Base-by-base conservation (phyloP, 2,329 filamentous ascomycete genomes). In the Xylariaceae sp. region DNA sequence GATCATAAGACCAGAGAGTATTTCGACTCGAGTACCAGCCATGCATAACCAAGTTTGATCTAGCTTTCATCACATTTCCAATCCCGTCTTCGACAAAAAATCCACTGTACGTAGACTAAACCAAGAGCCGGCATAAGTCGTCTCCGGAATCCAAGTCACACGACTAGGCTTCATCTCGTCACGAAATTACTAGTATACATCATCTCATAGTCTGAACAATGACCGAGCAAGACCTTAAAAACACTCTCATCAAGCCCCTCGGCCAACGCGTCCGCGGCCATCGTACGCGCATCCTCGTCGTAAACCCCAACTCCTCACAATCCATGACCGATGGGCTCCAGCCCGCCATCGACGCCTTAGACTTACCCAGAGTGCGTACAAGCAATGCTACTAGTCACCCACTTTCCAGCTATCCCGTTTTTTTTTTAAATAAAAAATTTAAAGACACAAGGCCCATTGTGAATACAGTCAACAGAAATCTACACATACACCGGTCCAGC, bases 221-320 rank as follows among this genome's bases (percentile, higher is more conserved):
- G 22, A 28, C 22, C 7, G 22, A 28, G 22, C 22, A 28, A 28
- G 22, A 28, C 34, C 4, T 16, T 9, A 38, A 16, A 5, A 38
- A 4, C 13, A 38, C 13, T 10, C 34, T 9, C 34, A 5, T 38
- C 36, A 56, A 57, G 13, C 53, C 65, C 22, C 7, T 28, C 7
- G 22, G 22, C 22, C 22, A 28, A 28, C 22, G 22, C 19, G 56
- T 69, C 16, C 63, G 67, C 39, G 62, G 60, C 36, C 62, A 61
- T 53, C 60, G 59, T 22, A 71, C 70, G 57, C 77, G 69, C 56
- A 83, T 92, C 56, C 77, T 93, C 39, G 75, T 93, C 55, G 78
- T 93, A 62, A 93, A 94, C 64, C 89, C 89, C 33, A 94, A 94
- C 71, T 90, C 87, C 2, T 90, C 86, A 1, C 62, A 72, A 50